Evolutionary conservation across 1,284 basidiomycete genomes (phyloP), one percentile per base, ranked within the genome.

Genomic region (Microbotryomycetes sp.): DNA sequence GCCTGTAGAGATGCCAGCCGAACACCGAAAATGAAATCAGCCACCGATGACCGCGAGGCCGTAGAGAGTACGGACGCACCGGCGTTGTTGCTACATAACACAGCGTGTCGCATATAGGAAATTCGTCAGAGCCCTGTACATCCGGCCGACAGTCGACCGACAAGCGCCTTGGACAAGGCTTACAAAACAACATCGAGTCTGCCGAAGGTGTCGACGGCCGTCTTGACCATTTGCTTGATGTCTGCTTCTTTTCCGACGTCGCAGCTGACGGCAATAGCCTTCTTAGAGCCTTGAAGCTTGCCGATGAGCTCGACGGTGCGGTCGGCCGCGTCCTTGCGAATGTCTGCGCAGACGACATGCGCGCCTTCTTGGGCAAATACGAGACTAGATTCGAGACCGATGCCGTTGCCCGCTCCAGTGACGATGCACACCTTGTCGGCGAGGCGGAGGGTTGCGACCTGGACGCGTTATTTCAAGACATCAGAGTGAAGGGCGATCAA

Each of bases 181-280:
- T 71, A 91, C 90, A 72, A 76, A 85, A 97, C 87, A 60, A 97
- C 81, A 74, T 97, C 93, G 68, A 97, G 79, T 59, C 94, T 79
- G 29, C 92, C 92, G 75, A 91, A 94, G 71, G 86, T 82, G 65
- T 83, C 79, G 56, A 96, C 85, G 1, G 91, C 88, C 58, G 78
- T 79, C 64, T 90, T 85, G 26, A 97, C 87, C 16, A 87, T 82
- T 31, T 79, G 81, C 78, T 92, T 88, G 59, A 97, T 80, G 61
- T 97, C 86, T 15, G 76, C 80, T 77, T 97, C 93, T 74, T 89
- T 89, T 66, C 86, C 82, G 2, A 97, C 93, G 76, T 97, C 92
- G 58, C 85, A 85, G 76, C 84, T 88, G 71, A 85, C 76, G 3
- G 88, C 82, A 57, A 89, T 73, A 16, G 85, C 85, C 70, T 85